These are phyloP conservation scores for Daldinia decipiens DNA, from an alignment of 495 filamentous ascomycete species.

Conservation along the genomic window DNA sequence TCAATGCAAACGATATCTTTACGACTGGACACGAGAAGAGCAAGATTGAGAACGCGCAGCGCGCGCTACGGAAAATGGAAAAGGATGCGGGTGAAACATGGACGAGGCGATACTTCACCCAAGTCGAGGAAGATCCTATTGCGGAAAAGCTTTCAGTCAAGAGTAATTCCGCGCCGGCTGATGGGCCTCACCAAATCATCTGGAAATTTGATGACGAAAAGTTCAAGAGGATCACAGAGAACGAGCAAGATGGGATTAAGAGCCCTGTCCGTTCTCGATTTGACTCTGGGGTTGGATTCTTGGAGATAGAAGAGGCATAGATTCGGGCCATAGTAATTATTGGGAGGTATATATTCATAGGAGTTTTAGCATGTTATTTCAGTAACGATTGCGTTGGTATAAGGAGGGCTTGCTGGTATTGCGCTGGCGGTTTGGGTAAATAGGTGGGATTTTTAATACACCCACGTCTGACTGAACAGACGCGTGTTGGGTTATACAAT, in stretches of 20 bases:
- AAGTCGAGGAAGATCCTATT: constrained; percentile 30
- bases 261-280: constrained; percentile 45
- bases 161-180: constrained; percentile 7
- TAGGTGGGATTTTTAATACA: neutral
- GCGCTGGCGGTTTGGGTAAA: neutral
- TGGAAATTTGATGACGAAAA: constrained; percentile 51
- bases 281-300: constrained; percentile 47
- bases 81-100: constrained; percentile 74
- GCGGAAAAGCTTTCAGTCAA: constrained; percentile 35
- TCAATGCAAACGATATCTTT: constrained; percentile 78
- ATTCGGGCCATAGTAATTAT: neutral
- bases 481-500: neutral
- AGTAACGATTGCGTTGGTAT: neutral
- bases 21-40: constrained; percentile 73
- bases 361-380: neutral
- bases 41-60: constrained; percentile 82
- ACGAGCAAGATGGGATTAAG: constrained; percentile 37
- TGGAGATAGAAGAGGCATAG: constrained; percentile 22
- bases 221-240: constrained; percentile 35
- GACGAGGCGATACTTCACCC: constrained; percentile 76
- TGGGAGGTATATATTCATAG: neutral
- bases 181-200: constrained; percentile 28
- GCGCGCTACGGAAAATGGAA: constrained; percentile 76
- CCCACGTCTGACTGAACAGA: neutral
- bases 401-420: neutral